Base-by-base conservation (phyloP, 352 stramenopile genomes). In the Phytopythium oedochilum region DNA sequence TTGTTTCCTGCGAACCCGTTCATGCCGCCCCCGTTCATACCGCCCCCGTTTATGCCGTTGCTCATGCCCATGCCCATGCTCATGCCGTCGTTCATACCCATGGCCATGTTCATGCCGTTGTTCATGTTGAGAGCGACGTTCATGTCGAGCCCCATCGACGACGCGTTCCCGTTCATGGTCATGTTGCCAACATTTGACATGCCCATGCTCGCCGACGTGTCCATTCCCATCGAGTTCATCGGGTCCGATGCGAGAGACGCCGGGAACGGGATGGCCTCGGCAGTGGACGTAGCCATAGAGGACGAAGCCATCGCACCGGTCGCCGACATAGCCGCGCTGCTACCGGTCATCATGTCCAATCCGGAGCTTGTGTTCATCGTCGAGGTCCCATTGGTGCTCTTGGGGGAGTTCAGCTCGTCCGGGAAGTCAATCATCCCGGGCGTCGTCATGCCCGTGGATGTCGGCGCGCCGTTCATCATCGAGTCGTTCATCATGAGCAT, bases 391-490 rank as follows among this genome's bases (percentile, higher is more conserved):
- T 57, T 22, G 17, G 55, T 45, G 39, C 55, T 70, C 54, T 71
- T 83, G 26, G 83, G 78, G 39, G 84, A 89, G 50, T 94, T 90
- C n/a, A 94, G 70, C 48, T 94, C 85, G 34, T 92, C 85, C 0
- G 85, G 85, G 56, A 94, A 93, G 52, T 93, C 85, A 34, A 94
- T 92, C 59, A 92, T 84, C 5, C 75, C 84, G 4, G 66, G 53
- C 5, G 71, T 71, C 5, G 71, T 71, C 28, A 38, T 38, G 46
- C 48, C 49, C 29, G 32, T 23, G 25, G 65, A 42, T 7, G 66
- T 56, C 7, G 57, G 54, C 34, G 51, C 59, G 22, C 63, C 49
- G 15, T 55, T 59, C 17, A 86, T 51, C 60, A 83, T 62, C 46
- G 73, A 62, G 39, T 86, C 75, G 39, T 66, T 78, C 78, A 92